Base-by-base conservation (phyloP, 2,329 filamentous ascomycete species). In the Davidsoniella australis region DNA sequence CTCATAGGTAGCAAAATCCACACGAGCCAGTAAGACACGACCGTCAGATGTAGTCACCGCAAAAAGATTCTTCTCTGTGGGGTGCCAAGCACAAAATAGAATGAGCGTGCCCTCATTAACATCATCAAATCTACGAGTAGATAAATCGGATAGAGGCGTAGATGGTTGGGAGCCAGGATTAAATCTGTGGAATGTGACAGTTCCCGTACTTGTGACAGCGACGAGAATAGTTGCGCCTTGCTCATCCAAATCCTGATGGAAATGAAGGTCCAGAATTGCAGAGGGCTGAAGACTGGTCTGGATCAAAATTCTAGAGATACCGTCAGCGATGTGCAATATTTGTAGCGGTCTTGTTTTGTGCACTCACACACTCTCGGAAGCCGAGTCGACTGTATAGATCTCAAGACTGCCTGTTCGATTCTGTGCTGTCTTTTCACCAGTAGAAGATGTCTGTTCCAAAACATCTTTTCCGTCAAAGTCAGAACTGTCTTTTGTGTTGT, bases 211-310 rank as follows among this genome's bases (percentile, higher is more conserved):
- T 1, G 83, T 85, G 7, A 85, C 85, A 2, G 81, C 77, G 8
- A 78, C 86, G 48, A 94, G 71, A 3, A 82, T 64, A 26, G 71
- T 69, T 45, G 63, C 65, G 6, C 50, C 33, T 41, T 48, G 41
- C 3, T 57, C 57, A 48, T 68, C 61, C 2, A 58, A 55, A 47
- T 64, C 59, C 1, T 74, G 76, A 53, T 80, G 76, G 62, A 95
- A 96, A 57, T 88, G 85, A 26, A 95, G 68, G 60, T 95, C 88
- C 48, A 95, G 72, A 24, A 95, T 73, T 5, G 85, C 88, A 47
- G 79, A 85, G 3, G 78, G 73, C 18, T 83, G 77, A 4, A 67
- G 58, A 4, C 80, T 55, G 1, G 72, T 80, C 58, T 85, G 75
- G 4, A 80, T 58, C 50, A 72, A 66, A 2, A 62, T 62, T 56